Percentiles rank a stretch among this genome's conserved stretches.
These are phyloP conservation scores for Rhododendron ovatum DNA, from an alignment of 148 eudicot genomes.

Conservation along the genomic window DNA sequence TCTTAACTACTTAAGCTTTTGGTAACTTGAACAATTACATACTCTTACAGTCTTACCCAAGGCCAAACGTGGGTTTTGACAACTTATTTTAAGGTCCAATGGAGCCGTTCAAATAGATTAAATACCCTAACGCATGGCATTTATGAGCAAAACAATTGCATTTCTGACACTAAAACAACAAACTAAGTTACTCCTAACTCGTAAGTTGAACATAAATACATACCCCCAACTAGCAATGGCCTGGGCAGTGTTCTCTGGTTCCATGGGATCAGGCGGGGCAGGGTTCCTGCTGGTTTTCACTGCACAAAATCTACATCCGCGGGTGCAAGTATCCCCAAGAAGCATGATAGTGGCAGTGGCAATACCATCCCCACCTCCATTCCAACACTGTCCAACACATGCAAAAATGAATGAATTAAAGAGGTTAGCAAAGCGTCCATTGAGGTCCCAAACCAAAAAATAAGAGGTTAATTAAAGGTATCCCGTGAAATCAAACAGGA, in stretches of 20 bases:
- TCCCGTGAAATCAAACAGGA: not conserved
- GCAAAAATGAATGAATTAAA: conserved; percentile 1
- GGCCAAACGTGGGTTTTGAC: not conserved
- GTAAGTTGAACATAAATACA: not conserved
- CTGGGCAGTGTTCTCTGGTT: conserved; percentile 84
- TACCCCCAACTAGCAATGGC: conserved; percentile 97
- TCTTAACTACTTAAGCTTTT: not conserved
- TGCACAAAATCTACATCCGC: conserved; percentile 96
- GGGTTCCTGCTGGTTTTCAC: conserved; percentile 93
- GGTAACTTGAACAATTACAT: not conserved
- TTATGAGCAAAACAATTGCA: not conserved
- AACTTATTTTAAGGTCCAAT: not conserved
- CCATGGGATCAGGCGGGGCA: conserved; percentile 90
- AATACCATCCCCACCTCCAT: conserved; percentile 96
- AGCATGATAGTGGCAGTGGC: conserved; percentile 95
- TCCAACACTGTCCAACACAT: conserved; percentile 64
- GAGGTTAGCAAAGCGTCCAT: not conserved
- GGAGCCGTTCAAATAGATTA: not conserved
- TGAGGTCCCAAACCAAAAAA: not conserved
- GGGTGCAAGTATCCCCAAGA: conserved; percentile 92
- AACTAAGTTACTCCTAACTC: conserved; percentile 2
- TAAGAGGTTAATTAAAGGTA: not conserved
- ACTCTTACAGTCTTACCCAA: not conserved
- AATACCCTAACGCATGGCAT: not conserved
- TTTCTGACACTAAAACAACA: not conserved